phyloP scores from a whole-genome alignment of 2,329 filamentous ascomycete genomes.

The Didymella keratinophila region DNA sequence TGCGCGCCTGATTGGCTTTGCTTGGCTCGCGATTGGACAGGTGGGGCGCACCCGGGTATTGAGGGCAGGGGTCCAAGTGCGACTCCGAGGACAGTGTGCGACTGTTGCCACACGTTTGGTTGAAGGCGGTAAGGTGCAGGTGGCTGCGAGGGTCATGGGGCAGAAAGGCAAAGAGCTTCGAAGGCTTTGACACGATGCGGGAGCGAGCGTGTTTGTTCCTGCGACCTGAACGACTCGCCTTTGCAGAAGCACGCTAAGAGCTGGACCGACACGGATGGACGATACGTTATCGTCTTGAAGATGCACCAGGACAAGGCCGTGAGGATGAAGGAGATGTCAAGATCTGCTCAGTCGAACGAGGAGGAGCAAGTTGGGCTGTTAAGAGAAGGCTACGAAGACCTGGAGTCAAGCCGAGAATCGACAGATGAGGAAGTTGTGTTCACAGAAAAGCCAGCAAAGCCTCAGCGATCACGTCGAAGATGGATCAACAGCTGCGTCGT shows the following conservation, averaged over 20 bases:
- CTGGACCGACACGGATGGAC: not conserved
- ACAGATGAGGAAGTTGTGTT: not conserved
- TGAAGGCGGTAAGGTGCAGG: not conserved
- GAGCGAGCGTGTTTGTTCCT: not conserved
- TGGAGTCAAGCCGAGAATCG: constrained; percentile 9
- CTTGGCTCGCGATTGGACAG: constrained; percentile 3
- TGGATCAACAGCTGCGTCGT: not conserved
- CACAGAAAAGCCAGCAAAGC: not conserved
- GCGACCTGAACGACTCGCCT: not conserved
- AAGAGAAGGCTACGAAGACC: constrained; percentile 18
- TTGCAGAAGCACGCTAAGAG: not conserved
- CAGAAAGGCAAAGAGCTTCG: not conserved
- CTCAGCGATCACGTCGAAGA: not conserved
- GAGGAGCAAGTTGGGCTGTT: constrained; percentile 38
- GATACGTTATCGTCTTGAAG: not conserved
- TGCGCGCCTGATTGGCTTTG: constrained; percentile 30
- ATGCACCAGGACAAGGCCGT: constrained; percentile 6
- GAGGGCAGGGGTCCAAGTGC: constrained; percentile 7
- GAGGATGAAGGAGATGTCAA: constrained; percentile 16
- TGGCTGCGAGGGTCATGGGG: too few species aligned
- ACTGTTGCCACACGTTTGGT: constrained; percentile 3
- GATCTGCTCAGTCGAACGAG: not conserved
- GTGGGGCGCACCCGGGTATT: constrained; percentile 3
- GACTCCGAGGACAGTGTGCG: not conserved
- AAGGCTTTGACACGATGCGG: not conserved